These are phyloP conservation scores for Sphagnurus paluster DNA, from an alignment of 1,284 basidiomycete genomes.

Conservation along the genomic window DNA sequence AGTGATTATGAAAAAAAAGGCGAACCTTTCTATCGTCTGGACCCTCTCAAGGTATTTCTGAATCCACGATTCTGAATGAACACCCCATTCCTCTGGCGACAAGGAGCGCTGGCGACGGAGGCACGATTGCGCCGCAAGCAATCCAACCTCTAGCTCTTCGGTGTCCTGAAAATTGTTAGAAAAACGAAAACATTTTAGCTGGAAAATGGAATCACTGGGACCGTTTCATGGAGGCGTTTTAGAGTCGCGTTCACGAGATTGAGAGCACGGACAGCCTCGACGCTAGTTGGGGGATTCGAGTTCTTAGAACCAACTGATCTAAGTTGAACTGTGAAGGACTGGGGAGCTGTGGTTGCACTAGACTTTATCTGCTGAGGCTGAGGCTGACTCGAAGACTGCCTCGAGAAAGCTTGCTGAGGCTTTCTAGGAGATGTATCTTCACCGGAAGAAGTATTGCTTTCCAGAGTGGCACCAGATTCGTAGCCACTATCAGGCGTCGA, in stretches of 20 bases:
- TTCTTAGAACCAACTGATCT: too few relatives aligned
- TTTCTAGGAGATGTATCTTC: too few relatives aligned
- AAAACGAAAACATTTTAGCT: neutral
- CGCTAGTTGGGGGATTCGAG: neutral
- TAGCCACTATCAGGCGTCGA: neutral
- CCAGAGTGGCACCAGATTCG: too few relatives aligned
- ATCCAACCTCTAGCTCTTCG: conserved; percentile 2
- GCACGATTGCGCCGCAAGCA: conserved; percentile 2
- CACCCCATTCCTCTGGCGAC: conserved; percentile 4
- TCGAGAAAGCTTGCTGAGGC: too few relatives aligned
- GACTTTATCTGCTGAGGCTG: too few relatives aligned
- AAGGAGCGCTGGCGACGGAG: conserved; percentile 3
- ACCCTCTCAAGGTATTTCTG: neutral
- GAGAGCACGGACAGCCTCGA: neutral
- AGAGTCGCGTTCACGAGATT: conserved; percentile 1
- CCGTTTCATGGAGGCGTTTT: neutral
- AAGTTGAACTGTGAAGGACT: too few relatives aligned
- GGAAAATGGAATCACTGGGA: conserved; percentile 1
- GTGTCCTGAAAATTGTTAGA: neutral
- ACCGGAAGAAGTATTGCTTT: too few relatives aligned
- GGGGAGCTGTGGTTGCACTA: too few relatives aligned
- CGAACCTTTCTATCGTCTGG: conserved; percentile 1
- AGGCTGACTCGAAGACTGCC: too few relatives aligned
- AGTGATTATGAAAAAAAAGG: neutral
- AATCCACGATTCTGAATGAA: conserved; percentile 5